phyloP scores from a whole-genome alignment of 2,329 filamentous ascomycete species.

The Cryphonectria radicalis region DNA sequence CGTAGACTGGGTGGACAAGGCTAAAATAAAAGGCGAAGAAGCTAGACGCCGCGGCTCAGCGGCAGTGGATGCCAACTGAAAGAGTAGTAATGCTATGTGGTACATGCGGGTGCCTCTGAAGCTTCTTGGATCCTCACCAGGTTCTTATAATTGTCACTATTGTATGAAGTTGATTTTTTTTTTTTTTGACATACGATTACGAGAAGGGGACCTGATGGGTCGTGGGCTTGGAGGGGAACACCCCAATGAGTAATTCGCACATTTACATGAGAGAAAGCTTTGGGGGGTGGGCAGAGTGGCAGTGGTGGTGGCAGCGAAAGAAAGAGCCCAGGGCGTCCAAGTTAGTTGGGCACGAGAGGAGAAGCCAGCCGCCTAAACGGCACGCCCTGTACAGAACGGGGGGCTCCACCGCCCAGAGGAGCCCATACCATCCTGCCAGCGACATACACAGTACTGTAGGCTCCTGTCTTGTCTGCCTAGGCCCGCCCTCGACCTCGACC shows the following conservation, averaged over 20 bases:
- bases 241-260: neutral
- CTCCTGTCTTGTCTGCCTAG: neutral
- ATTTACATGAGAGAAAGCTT: too few species aligned
- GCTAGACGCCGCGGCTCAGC: neutral
- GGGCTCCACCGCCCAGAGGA: neutral
- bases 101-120: neutral
- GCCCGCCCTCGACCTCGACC: neutral
- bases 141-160: neutral
- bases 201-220: neutral
- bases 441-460: neutral
- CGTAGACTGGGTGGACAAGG: neutral
- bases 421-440: neutral
- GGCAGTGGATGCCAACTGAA: neutral
- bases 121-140: neutral
- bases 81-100: neutral
- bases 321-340: neutral
- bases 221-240: neutral
- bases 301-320: neutral
- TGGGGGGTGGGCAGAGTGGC: too few species aligned
- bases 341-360: neutral
- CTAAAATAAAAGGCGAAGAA: neutral
- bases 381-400: neutral
- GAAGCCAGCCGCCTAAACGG: neutral
- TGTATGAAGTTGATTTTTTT: neutral
- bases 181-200: neutral